Conservation (phyloP, 805 yeast species). For the Pichia nanzhaoensis region DNA sequence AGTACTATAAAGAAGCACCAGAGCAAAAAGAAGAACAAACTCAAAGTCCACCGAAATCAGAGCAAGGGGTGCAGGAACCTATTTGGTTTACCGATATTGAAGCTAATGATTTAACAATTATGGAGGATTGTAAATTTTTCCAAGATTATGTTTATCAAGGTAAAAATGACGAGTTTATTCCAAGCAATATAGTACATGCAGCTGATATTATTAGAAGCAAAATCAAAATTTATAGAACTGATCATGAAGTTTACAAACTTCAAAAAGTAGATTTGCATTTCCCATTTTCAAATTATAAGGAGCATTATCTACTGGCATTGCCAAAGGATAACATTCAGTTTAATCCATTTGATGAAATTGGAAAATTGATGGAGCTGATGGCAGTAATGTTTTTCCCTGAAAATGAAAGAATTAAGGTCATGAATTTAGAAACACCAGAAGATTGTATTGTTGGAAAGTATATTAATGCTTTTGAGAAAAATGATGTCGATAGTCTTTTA, state of each 20-base stretch:
- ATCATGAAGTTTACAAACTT: slow-evolving; percentile 23
- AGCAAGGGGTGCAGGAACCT: slow-evolving; percentile 7
- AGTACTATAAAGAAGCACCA: slow-evolving; percentile 3
- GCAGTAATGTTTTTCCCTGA: slow-evolving; percentile 37
- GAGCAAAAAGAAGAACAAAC: background rate
- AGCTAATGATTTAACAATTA: slow-evolving; percentile 10
- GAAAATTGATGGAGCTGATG: slow-evolving; percentile 39
- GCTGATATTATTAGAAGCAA: slow-evolving; percentile 17
- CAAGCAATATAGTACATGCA: slow-evolving; percentile 16
- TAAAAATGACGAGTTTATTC: slow-evolving; percentile 16
- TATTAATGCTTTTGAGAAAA: slow-evolving; percentile 26
- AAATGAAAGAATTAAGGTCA: slow-evolving; percentile 27
- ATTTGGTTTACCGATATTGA: slow-evolving; percentile 22
- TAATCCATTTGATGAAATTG: slow-evolving; percentile 60
- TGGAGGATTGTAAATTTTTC: slow-evolving; percentile 17
- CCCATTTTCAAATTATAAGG: slow-evolving; percentile 42
- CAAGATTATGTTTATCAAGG: slow-evolving; percentile 19
- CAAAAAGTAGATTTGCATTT: slow-evolving; percentile 27
- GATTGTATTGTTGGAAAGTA: slow-evolving; percentile 36
- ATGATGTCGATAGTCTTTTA: slow-evolving; percentile 11
- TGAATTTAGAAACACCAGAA: slow-evolving; percentile 31
- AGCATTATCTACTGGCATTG: slow-evolving; percentile 40
- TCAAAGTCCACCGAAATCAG: slow-evolving; percentile 4
- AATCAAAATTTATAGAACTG: slow-evolving; percentile 23
- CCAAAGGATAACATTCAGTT: slow-evolving; percentile 49